Conservation (phyloP, 106 monocot genomes). For the Dendrobium chrysotoxum region DNA sequence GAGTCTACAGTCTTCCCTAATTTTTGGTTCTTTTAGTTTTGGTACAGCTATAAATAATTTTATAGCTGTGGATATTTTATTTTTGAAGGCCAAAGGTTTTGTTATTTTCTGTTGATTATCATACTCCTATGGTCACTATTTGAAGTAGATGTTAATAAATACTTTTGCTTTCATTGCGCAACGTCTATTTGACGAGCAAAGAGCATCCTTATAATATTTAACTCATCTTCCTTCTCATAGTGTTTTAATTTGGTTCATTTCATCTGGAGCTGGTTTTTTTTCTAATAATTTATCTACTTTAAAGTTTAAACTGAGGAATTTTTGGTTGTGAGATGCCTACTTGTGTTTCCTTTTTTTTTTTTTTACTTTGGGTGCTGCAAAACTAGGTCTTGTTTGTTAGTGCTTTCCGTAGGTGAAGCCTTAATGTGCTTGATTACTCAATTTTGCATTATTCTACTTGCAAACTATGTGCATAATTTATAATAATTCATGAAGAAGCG, state of each 20-base stretch:
- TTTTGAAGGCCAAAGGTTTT: neutral
- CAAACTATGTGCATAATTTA: neutral
- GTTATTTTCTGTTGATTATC: neutral
- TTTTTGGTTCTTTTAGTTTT: neutral
- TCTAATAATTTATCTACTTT: neutral
- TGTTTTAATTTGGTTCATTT: neutral
- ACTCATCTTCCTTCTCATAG: neutral
- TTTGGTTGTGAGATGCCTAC: too few relatives aligned
- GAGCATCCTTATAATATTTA: neutral
- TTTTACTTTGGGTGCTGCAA: neutral
- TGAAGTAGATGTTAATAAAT: neutral
- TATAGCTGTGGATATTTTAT: neutral
- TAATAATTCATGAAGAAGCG: slow-evolving; percentile 3
- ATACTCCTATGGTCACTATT: neutral
- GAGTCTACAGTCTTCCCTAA: neutral
- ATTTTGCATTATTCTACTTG: neutral
- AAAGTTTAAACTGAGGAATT: too few relatives aligned
- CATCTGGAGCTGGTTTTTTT: neutral
- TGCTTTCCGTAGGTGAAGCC: neutral
- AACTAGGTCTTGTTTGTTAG: neutral
- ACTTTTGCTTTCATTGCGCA: neutral
- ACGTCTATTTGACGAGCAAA: slow-evolving; percentile 3
- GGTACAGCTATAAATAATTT: neutral
- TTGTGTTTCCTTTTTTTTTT: neutral
- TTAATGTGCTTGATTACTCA: neutral